A percentile compares a stretch with the other conserved stretches of the same genome.
phyloP scores from a whole-genome alignment of 257 asterid genomes.

The Forsythia viridissima region DNA sequence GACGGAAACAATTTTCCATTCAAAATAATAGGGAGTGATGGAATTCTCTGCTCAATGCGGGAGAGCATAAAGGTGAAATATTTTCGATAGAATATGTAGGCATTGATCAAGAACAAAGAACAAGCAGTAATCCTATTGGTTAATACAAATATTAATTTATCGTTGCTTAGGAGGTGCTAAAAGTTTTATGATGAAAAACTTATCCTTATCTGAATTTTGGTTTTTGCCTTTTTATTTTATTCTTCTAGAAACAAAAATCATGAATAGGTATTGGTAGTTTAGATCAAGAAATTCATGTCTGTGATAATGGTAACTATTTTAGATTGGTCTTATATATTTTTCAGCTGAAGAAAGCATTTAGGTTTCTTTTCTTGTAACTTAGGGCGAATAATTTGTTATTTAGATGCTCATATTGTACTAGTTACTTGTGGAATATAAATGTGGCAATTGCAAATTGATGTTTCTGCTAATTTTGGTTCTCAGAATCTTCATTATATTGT shows the following conservation, averaged over 20 bases:
- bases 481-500: conserved; percentile 10
- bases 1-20: not conserved
- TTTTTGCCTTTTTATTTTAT: too few species aligned
- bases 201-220: too few species aligned
- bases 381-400: not conserved
- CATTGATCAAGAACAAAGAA: not conserved
- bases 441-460: not conserved
- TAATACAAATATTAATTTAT: too few species aligned
- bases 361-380: conserved; percentile 6
- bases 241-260: not conserved
- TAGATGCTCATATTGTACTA: conserved; percentile 10
- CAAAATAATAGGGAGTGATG: not conserved
- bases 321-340: not conserved
- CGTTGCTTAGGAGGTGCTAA: too few species aligned
- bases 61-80: not conserved
- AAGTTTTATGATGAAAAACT: too few species aligned
- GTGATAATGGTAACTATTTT: not conserved
- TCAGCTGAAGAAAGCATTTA: not conserved
- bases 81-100: not conserved
- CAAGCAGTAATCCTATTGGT: not conserved
- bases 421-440: conserved; percentile 2
- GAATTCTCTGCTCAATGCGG: not conserved
- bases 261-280: not conserved
- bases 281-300: not conserved
- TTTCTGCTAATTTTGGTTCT: conserved; percentile 17